Evolutionary conservation across 352 stramenopile species (phyloP).

Genomic region (Aphanomyces cochlioides): DNA sequence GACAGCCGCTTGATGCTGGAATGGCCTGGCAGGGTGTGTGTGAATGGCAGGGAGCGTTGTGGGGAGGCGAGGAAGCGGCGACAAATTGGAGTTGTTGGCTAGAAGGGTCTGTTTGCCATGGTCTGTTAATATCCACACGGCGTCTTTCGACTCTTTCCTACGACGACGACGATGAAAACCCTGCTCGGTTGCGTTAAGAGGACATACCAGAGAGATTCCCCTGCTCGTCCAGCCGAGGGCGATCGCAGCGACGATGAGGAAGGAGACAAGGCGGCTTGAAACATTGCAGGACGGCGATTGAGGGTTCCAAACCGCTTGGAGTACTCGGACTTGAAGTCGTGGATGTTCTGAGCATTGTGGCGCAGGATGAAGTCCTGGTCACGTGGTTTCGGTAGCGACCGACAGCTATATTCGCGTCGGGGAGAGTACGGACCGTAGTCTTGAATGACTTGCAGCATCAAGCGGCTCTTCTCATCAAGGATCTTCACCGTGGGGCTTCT

Average conservation of each 20-base stretch:
- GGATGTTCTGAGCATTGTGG: slow-evolving; percentile 28
- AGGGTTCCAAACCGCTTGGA: slow-evolving; percentile 17
- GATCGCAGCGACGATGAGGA: too few relatives aligned
- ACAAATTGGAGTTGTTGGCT: background rate
- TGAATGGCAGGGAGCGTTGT: slow-evolving; percentile 3
- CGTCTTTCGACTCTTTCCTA: background rate
- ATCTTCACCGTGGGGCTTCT: background rate
- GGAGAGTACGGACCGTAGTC: slow-evolving; percentile 25
- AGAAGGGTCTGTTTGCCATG: slow-evolving; percentile 7
- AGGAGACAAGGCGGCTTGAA: background rate
- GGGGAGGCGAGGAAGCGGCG: background rate
- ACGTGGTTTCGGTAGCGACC: slow-evolving; percentile 16
- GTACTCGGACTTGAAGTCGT: slow-evolving; percentile 28
- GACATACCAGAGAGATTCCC: slow-evolving; percentile 1
- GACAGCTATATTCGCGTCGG: slow-evolving; percentile 22
- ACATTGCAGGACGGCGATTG: slow-evolving; percentile 16
- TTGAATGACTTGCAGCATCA: slow-evolving; percentile 24
- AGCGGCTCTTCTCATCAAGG: slow-evolving; percentile 16
- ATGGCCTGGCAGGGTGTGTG: background rate
- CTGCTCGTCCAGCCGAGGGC: too few relatives aligned
- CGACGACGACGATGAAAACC: background rate
- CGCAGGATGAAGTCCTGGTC: slow-evolving; percentile 21
- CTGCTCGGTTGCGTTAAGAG: background rate
- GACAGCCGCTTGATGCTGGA: slow-evolving; percentile 4
- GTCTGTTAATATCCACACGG: slow-evolving; percentile 14